Conservation (phyloP, 2,329 filamentous ascomycete species). For the Pseudopyricularia javanii region DNA sequence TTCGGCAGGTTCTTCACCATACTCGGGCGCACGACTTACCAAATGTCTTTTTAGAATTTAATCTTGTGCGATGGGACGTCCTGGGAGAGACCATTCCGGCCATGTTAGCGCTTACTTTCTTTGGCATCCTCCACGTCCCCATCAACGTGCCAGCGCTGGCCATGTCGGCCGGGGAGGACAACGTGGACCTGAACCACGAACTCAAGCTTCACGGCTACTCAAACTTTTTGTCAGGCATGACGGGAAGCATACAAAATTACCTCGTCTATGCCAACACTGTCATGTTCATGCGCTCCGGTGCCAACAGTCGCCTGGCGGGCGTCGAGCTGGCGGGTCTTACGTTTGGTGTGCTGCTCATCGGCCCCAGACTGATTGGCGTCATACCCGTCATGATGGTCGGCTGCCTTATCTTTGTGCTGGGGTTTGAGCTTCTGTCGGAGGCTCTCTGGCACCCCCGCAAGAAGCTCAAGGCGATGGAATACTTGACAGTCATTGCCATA, state of each 20-base stretch:
- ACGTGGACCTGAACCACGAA: slow-evolving; percentile 82
- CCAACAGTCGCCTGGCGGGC: slow-evolving; percentile 75
- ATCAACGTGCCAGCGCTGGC: slow-evolving; percentile 95
- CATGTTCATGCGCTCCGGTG: slow-evolving; percentile 91
- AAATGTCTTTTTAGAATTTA: slow-evolving; percentile 48
- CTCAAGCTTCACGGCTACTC: slow-evolving; percentile 87
- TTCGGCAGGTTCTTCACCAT: slow-evolving; percentile 10
- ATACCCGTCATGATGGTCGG: slow-evolving; percentile 97
- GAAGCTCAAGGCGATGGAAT: slow-evolving; percentile 77
- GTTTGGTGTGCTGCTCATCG: slow-evolving; percentile 69
- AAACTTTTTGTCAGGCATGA: slow-evolving; percentile 76
- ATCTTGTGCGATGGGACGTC: slow-evolving; percentile 70
- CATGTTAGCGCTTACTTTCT: slow-evolving; percentile 95
- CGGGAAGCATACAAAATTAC: slow-evolving; percentile 91
- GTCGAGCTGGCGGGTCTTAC: slow-evolving; percentile 74
- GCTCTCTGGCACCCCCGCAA: slow-evolving; percentile 81
- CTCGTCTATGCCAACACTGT: slow-evolving; percentile 95
- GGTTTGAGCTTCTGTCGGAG: slow-evolving; percentile 82
- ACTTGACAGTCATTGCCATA: slow-evolving; percentile 78
- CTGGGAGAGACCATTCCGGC: slow-evolving; percentile 77
- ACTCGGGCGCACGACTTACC: not conserved
- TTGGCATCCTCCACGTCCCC: slow-evolving; percentile 90
- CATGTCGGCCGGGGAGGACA: slow-evolving; percentile 82
- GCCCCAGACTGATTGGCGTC: slow-evolving; percentile 79
- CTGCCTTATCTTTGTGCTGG: slow-evolving; percentile 85